Percentiles rank a stretch among this genome's conserved stretches.
phyloP scores from a whole-genome alignment of 768 basidiomycete genomes.

The Russula sp. region DNA sequence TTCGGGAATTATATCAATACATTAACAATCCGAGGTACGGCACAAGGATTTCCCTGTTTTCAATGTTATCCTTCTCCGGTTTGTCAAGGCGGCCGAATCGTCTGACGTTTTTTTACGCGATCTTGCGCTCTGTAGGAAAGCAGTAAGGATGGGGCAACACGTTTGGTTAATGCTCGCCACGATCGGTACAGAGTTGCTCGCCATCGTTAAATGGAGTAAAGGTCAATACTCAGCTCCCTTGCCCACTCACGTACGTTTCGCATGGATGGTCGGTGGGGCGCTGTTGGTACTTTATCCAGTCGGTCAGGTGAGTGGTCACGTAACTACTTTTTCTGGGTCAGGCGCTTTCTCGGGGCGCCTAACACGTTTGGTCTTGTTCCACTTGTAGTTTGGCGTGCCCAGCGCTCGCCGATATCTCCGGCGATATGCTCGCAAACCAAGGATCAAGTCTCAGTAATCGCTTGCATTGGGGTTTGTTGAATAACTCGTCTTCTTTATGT shows the following conservation, averaged over 20 bases:
- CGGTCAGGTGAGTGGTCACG: constrained; percentile 44
- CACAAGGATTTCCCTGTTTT: neutral
- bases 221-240: constrained; percentile 61
- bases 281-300: constrained; percentile 63
- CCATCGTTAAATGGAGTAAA: constrained; percentile 76
- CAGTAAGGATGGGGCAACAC: constrained; percentile 87
- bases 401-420: constrained; percentile 21
- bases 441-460: constrained; percentile 16
- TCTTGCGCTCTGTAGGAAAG: constrained; percentile 41
- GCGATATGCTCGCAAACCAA: constrained; percentile 6
- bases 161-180: constrained; percentile 83
- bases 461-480: neutral
- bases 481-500: neutral
- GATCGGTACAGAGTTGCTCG: constrained; percentile 73
- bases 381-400: constrained; percentile 21
- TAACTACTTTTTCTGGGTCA: neutral
- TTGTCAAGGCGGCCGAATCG: constrained; percentile 6
- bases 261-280: constrained; percentile 53
- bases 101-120: constrained; percentile 17
- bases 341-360: constrained; percentile 12
- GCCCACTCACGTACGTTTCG: constrained; percentile 54
- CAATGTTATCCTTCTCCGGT: neutral
- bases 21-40: constrained; percentile 72
- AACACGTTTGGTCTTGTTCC: constrained; percentile 9
- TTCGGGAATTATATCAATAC: constrained; percentile 77